Evolutionary conservation across 1,284 basidiomycete genomes (phyloP), one percentile per base, ranked within the genome.

Genomic region (Coriolopsis trogii): DNA sequence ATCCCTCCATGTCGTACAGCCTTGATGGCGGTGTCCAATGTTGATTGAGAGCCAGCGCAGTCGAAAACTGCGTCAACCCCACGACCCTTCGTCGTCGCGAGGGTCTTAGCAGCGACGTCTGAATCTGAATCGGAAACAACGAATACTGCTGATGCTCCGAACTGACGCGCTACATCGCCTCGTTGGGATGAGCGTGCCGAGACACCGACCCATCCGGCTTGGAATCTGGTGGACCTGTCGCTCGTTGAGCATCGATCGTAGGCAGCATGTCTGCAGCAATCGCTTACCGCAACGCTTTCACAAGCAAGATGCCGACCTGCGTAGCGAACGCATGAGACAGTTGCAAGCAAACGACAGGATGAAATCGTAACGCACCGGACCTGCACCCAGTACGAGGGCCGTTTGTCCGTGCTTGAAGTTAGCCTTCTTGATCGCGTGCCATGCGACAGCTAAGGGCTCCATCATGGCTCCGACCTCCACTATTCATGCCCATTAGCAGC

Each of bases 401-500:
- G 49, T 65, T 31, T 60, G 46, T 0, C 67, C 66, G 6, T 58
- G 45, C 39, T 61, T 57, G 48, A 70, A 62, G 7, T 62, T 60
- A 3, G 63, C 58, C 24, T 58, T 51, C 45, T 67, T 64, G 26
- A 70, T 61, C 0, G 67, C 68, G 29, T 69, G 67, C 59, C 69
- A 67, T 1, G 63, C 67, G 2, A 72, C 67, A 0, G 69, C 60
- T 1, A 72, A 51, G 0, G 70, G 70, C 51, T 72, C 67, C n/a
- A 66, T 54, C 55, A 72, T 56, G 12, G 67, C 66, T 18, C 64
- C 67, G 2, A 64, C 39, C 10, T 70, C 58, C 43, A 67, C 63
- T 67, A 25, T 0, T n/a, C 7, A 23, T 41, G 2, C 16, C 4
- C 3, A 30, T 41, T 7, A 41, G 37, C 20, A 18, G 3, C 6